Conservation (phyloP, 148 eudicot genomes). For the Chenopodium album region DNA sequence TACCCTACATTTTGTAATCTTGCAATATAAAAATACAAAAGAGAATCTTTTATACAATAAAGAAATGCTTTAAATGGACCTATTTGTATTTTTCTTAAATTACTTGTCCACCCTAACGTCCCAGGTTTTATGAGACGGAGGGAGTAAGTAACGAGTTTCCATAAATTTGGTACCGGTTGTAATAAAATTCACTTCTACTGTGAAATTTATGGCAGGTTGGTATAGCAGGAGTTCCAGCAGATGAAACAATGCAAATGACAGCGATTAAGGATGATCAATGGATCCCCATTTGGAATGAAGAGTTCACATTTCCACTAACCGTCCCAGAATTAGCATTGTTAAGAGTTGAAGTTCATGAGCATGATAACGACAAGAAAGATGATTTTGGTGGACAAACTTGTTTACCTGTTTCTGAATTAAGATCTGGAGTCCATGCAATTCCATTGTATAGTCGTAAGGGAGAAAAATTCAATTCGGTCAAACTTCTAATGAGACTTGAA, state of each 20-base stretch:
- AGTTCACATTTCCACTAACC: slow-evolving; percentile 49
- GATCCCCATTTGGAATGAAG: slow-evolving; percentile 61
- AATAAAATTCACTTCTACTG: slow-evolving; percentile 23
- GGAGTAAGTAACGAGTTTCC: no score
- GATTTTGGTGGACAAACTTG: slow-evolving; percentile 69
- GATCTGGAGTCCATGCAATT: slow-evolving; percentile 48
- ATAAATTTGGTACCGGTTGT: not conserved
- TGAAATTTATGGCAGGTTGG: slow-evolving; percentile 23
- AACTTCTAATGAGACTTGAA: slow-evolving; percentile 48
- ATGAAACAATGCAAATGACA: slow-evolving; percentile 43
- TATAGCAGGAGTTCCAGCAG: slow-evolving; percentile 49
- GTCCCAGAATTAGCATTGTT: slow-evolving; percentile 65
- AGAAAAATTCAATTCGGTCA: slow-evolving; percentile 42
- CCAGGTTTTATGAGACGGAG: no score
- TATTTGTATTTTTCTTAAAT: no score
- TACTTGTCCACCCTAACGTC: no score
- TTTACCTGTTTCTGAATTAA: slow-evolving; percentile 55
- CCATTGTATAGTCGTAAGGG: slow-evolving; percentile 47
- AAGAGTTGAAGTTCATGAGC: slow-evolving; percentile 51
- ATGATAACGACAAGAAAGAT: slow-evolving; percentile 44
- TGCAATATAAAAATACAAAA: no score
- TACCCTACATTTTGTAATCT: no score
- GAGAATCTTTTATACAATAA: no score
- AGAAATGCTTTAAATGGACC: no score
- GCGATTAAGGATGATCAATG: slow-evolving; percentile 51